These are phyloP conservation scores for Stagonosporopsis tanaceti DNA, from an alignment of 2,329 filamentous ascomycete species.

Conservation along the genomic window DNA sequence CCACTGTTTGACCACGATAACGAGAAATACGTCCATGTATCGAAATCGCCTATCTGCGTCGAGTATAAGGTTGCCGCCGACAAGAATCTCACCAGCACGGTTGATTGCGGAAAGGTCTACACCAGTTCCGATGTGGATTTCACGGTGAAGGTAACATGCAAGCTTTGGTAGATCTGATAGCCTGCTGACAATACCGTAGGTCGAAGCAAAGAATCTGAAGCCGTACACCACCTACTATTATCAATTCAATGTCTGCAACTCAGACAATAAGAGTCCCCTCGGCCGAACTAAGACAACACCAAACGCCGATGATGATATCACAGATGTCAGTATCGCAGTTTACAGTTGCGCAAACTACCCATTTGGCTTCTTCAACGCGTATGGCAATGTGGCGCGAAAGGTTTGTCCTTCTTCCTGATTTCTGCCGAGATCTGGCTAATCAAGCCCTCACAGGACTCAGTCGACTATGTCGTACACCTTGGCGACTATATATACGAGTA, in stretches of 20 bases:
- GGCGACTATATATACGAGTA: slow-evolving; percentile 58
- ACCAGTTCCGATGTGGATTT: slow-evolving; percentile 79
- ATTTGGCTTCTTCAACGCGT: slow-evolving; percentile 59
- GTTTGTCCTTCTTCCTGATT: slow-evolving; percentile 42
- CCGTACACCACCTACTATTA: slow-evolving; percentile 74
- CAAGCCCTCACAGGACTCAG: slow-evolving; percentile 33
- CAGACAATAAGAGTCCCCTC: slow-evolving; percentile 66
- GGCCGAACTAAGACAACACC: slow-evolving; percentile 77
- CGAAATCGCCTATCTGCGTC: slow-evolving; percentile 70
- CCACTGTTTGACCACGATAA: slow-evolving; percentile 63
- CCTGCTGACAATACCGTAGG: slow-evolving; percentile 49
- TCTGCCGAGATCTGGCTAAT: neutral
- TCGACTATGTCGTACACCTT: slow-evolving; percentile 52
- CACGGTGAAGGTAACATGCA: slow-evolving; percentile 67
- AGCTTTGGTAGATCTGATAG: rapidly evolving
- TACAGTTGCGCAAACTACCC: slow-evolving; percentile 71
- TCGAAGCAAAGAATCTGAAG: slow-evolving; percentile 69
- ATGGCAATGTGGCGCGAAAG: slow-evolving; percentile 52
- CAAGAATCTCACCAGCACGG: slow-evolving; percentile 56
- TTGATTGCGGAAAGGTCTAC: slow-evolving; percentile 67
- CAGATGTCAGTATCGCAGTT: slow-evolving; percentile 69
- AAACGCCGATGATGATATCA: slow-evolving; percentile 61
- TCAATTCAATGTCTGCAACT: slow-evolving; percentile 73
- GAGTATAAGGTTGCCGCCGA: slow-evolving; percentile 68
- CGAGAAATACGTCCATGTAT: slow-evolving; percentile 61